These are phyloP conservation scores for Cyberlindnera maritima DNA, from an alignment of 805 yeast genomes.

Conservation along the genomic window DNA sequence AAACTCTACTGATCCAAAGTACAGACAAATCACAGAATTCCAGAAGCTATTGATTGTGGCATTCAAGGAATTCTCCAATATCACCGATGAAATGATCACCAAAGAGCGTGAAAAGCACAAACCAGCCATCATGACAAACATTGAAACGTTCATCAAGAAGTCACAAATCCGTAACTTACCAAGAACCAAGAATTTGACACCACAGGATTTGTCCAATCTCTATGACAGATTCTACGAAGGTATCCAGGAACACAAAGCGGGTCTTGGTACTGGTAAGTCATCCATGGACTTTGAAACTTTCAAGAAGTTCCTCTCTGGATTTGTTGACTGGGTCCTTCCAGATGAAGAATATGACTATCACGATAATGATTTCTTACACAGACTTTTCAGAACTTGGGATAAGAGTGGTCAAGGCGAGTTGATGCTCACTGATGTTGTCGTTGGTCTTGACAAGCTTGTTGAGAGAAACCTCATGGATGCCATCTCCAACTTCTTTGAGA, in stretches of 20 bases:
- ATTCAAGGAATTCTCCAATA: conserved; percentile 80
- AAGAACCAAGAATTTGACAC: conserved; percentile 57
- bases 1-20: conserved; percentile 58
- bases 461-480: conserved; percentile 76
- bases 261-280: conserved; percentile 53
- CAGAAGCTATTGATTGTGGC: conserved; percentile 90
- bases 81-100: conserved; percentile 71
- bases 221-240: conserved; percentile 85
- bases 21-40: conserved; percentile 72
- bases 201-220: conserved; percentile 60
- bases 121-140: conserved; percentile 76
- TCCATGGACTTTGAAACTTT: conserved; percentile 75
- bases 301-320: conserved; percentile 67
- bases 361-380: conserved; percentile 49
- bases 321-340: conserved; percentile 71
- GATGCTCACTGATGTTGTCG: conserved; percentile 64
- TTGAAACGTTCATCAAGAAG: conserved; percentile 86
- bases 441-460: conserved; percentile 67
- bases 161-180: conserved; percentile 88
- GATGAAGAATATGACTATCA: conserved; percentile 36
- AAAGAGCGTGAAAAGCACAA: conserved; percentile 70
- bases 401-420: conserved; percentile 50
- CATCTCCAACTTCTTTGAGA: conserved; percentile 72
- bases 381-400: conserved; percentile 75
- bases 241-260: conserved; percentile 59